These are phyloP conservation scores for Penicillium capsulatum DNA, from an alignment of 2,329 filamentous ascomycete genomes.

Conservation along the genomic window DNA sequence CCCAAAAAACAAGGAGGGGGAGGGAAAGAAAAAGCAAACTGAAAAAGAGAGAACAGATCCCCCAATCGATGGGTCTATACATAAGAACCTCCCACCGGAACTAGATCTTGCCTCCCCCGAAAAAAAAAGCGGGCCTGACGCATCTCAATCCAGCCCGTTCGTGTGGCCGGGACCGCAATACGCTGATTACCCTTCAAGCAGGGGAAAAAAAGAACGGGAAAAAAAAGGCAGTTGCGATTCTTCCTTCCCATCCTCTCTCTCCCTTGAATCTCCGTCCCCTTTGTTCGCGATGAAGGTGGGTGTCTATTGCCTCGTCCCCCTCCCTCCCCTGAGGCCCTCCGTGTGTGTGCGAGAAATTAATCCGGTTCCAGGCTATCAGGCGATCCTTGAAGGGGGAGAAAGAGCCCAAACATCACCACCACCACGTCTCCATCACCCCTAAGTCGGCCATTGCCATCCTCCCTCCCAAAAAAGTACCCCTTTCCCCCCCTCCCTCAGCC, in stretches of 20 bases:
- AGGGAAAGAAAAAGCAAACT: no score
- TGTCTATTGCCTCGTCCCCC: background rate
- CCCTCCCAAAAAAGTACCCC: constrained; percentile 80
- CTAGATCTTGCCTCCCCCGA: background rate
- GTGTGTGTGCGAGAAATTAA: constrained; percentile 9
- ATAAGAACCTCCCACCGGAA: no score
- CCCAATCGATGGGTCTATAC: no score
- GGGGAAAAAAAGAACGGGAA: no score
- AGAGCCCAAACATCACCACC: constrained; percentile 51
- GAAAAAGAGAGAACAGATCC: no score
- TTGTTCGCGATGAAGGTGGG: constrained; percentile 24
- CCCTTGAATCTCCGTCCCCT: constrained; percentile 5
- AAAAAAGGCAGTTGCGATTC: constrained; percentile 5
- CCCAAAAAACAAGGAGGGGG: no score
- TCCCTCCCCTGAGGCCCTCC: background rate
- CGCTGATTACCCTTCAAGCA: constrained; percentile 12
- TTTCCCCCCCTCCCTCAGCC: constrained; percentile 9
- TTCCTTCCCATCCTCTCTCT: constrained; percentile 6
- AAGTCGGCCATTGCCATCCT: constrained; percentile 86
- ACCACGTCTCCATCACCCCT: constrained; percentile 69
- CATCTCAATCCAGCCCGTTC: constrained; percentile 9
- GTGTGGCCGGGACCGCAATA: constrained; percentile 21
- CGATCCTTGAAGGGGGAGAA: constrained; percentile 89
- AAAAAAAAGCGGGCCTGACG: background rate
- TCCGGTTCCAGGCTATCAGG: constrained; percentile 61